Conservation (phyloP, 371 early-diverging fungal species). For the Mortierella sp. region DNA sequence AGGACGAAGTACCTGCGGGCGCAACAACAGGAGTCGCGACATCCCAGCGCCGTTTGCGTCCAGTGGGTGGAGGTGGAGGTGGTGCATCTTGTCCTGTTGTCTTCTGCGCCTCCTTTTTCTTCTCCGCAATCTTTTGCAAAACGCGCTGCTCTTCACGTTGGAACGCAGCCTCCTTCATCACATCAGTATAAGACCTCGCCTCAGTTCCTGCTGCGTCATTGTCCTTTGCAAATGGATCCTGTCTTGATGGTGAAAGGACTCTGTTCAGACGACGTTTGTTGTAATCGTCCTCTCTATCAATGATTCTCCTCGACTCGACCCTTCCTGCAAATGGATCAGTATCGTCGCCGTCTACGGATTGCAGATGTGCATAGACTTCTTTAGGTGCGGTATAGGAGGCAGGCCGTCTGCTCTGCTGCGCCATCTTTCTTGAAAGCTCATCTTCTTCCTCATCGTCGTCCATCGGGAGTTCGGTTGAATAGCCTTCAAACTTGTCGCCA, state of each 20-base stretch:
- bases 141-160: conserved; percentile 84
- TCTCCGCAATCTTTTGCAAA: conserved; percentile 75
- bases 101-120: conserved; percentile 67
- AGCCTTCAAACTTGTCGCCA: conserved; percentile 76
- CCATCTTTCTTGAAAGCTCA: conserved; percentile 54
- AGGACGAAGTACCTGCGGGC: conserved; percentile 64
- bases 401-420: conserved; percentile 61
- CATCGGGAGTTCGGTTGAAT: conserved; percentile 73
- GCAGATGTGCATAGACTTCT: conserved; percentile 74
- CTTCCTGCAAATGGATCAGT: conserved; percentile 78
- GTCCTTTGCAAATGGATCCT: conserved; percentile 81
- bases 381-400: conserved; percentile 87
- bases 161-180: conserved; percentile 86
- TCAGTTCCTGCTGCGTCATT: conserved; percentile 47
- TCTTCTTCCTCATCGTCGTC: conserved; percentile 68
- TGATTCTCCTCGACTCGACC: conserved; percentile 69
- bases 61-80: conserved; percentile 53
- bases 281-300: conserved; percentile 91
- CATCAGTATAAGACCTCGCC: conserved; percentile 83
- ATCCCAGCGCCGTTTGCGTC: conserved; percentile 88
- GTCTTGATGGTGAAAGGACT: conserved; percentile 86
- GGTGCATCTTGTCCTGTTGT: conserved; percentile 57
- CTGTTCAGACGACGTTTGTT: conserved; percentile 82
- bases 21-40: conserved; percentile 76
- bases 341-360: conserved; percentile 63